phyloP scores from a whole-genome alignment of 768 basidiomycete species.

The Lenzites betulinus region DNA sequence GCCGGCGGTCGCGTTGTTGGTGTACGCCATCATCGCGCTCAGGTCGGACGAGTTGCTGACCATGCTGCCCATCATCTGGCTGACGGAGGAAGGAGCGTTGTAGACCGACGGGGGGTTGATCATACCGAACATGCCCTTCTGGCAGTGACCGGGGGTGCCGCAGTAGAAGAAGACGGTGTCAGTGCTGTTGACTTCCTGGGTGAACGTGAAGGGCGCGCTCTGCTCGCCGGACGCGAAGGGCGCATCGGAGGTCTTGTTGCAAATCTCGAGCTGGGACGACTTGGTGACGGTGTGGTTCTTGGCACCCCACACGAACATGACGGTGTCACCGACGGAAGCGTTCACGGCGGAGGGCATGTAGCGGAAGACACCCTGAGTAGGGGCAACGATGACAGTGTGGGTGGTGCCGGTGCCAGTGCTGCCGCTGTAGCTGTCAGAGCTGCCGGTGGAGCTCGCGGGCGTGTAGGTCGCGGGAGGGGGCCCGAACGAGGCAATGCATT shows the following conservation, averaged over 20 bases:
- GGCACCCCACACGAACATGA: conserved; percentile 77
- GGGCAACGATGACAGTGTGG: conserved; percentile 78
- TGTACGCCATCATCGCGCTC: conserved; percentile 56
- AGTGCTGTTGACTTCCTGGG: conserved; percentile 72
- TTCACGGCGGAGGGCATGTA: conserved; percentile 76
- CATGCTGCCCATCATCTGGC: conserved; percentile 51
- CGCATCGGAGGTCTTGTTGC: conserved; percentile 66
- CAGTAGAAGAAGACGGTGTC: conserved; percentile 78
- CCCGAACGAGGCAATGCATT: conserved; percentile 68
- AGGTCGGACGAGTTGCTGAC: conserved; percentile 49
- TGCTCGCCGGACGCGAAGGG: conserved; percentile 70
- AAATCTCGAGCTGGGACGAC: conserved; percentile 62
- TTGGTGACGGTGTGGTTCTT: conserved; percentile 85
- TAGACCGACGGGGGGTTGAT: conserved; percentile 63
- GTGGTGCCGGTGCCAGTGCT: conserved; percentile 48
- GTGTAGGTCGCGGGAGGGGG: conserved; percentile 33
- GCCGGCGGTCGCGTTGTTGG: conserved; percentile 47
- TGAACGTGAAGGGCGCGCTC: conserved; percentile 65
- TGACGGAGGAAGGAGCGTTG: conserved; percentile 48
- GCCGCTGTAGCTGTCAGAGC: not conserved
- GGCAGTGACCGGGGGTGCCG: conserved; percentile 67
- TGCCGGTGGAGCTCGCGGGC: conserved; percentile 22
- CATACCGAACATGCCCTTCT: conserved; percentile 86
- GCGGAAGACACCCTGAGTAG: conserved; percentile 72
- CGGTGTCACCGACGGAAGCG: conserved; percentile 74